Percentiles rank a stretch among this genome's conserved stretches.
Evolutionary conservation across 2,329 filamentous ascomycete species (phyloP).

Genomic region (Stromatinia cepivora): DNA sequence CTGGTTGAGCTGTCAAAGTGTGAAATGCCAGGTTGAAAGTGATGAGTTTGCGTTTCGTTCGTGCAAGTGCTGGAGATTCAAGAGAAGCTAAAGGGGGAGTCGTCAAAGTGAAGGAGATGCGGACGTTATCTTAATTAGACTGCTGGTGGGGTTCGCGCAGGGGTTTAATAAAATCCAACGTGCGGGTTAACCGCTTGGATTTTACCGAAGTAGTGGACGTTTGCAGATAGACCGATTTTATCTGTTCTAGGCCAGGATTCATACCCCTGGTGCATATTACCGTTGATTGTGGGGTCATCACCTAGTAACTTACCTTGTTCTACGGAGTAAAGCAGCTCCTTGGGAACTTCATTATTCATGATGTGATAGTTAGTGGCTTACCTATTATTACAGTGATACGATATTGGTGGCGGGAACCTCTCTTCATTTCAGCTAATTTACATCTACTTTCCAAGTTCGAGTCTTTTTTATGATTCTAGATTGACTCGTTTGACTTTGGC

Average conservation of each 20-base stretch:
- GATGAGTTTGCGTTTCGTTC: background rate
- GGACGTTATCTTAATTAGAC: background rate
- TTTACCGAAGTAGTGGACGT: constrained; percentile 3
- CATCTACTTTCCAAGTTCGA: constrained; percentile 8
- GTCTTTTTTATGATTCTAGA: constrained; percentile 17
- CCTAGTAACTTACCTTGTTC: background rate
- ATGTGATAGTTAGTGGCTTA: too few species aligned
- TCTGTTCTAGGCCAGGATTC: background rate
- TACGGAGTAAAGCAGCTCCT: background rate
- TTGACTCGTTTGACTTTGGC: constrained; percentile 17
- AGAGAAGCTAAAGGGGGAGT: background rate
- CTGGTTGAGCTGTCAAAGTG: background rate
- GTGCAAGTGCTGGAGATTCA: background rate
- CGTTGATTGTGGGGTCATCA: background rate
- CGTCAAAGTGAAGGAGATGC: background rate
- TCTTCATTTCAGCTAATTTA: background rate
- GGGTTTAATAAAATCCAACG: background rate
- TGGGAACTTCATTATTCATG: too few species aligned
- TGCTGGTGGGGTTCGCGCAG: background rate
- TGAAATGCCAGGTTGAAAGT: too few species aligned
- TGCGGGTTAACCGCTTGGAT: background rate
- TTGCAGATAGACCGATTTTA: background rate
- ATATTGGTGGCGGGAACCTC: background rate
- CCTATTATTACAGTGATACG: background rate
- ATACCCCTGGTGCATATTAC: background rate